Base-by-base conservation (phyloP, 768 basidiomycete species). In the Cystofilobasidium ferigula region DNA sequence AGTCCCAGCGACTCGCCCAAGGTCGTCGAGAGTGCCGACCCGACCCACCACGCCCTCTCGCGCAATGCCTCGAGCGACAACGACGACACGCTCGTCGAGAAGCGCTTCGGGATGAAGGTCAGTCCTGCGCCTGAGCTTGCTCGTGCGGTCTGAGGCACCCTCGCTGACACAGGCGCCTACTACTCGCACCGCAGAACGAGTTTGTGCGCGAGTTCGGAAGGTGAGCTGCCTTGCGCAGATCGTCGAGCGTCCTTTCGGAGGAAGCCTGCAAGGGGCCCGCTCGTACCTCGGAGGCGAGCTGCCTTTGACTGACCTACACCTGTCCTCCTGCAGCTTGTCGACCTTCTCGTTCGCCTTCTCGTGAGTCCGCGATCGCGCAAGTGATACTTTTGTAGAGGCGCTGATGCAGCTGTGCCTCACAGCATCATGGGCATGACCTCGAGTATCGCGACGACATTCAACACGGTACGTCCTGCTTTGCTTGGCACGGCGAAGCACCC, bases 351-450 rank as follows among this genome's bases (percentile, higher is more conserved):
- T 48, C 18, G 65, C 59, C 34, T 67, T 60, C 34, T 65, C 47
- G 26, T 42, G 40, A 10, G 40, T 42, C 10, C 40, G 9, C n/a
- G n/a, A n/a, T n/a, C n/a, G n/a, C n/a, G n/a, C n/a, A n/a, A n/a
- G n/a, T n/a, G n/a, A n/a, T n/a, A n/a, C n/a, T n/a, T n/a, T n/a
- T n/a, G n/a, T n/a, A n/a, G n/a, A n/a, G n/a, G n/a, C n/a, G n/a
- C n/a, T n/a, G n/a, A n/a, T n/a, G n/a, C n/a, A n/a, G n/a, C n/a
- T n/a, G n/a, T n/a, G n/a, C n/a, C n/a, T n/a, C n/a, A n/a, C 78
- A 86, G 84, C 72, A 88, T 87, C 69, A 86, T 87, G 86, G 86
- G 86, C 45, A 77, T 88, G 54, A 86, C 85, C 76, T 86, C 86
- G 0, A 85, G 84, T 72, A 81, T 88, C 51, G 84, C 86, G 3